Percentiles rank a stretch among this genome's conserved stretches.
Evolutionary conservation across 768 basidiomycete genomes (phyloP).

Genomic region (Collybiopsis luxurians): DNA sequence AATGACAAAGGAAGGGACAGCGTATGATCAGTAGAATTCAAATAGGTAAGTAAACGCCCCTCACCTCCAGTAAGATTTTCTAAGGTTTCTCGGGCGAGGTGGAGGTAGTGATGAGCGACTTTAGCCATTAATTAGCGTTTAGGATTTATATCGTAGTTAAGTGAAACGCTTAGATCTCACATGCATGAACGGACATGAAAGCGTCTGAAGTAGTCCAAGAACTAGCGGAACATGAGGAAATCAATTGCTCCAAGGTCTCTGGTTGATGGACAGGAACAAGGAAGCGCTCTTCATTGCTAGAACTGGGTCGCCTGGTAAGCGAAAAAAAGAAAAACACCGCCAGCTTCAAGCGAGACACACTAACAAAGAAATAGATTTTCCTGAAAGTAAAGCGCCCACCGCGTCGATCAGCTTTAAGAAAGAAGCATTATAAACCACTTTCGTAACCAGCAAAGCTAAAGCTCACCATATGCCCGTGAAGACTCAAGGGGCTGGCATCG

Average conservation of each 20-base stretch:
- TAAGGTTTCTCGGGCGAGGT: not conserved
- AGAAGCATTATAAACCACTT: too few relatives aligned
- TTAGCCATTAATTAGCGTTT: too few relatives aligned
- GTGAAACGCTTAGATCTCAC: not conserved
- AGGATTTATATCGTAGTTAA: too few relatives aligned
- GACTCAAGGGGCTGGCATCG: not conserved
- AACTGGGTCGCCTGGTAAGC: not conserved
- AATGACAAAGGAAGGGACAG: not conserved
- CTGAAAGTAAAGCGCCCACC: not conserved
- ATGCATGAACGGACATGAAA: not conserved
- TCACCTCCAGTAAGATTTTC: slow-evolving; percentile 3
- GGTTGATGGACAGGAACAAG: not conserved
- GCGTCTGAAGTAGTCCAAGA: not conserved
- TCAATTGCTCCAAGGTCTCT: not conserved
- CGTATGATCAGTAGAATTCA: not conserved
- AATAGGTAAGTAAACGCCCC: not conserved
- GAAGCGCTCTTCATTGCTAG: not conserved
- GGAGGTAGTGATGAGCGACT: not conserved
- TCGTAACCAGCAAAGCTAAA: too few relatives aligned
- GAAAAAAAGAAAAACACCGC: not conserved
- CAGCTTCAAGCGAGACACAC: not conserved
- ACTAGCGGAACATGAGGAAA: not conserved
- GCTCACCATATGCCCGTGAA: slow-evolving; percentile 1
- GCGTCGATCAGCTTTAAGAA: not conserved
- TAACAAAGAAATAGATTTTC: not conserved